Conservation (phyloP, 768 basidiomycete genomes). For the Galerina marginata region DNA sequence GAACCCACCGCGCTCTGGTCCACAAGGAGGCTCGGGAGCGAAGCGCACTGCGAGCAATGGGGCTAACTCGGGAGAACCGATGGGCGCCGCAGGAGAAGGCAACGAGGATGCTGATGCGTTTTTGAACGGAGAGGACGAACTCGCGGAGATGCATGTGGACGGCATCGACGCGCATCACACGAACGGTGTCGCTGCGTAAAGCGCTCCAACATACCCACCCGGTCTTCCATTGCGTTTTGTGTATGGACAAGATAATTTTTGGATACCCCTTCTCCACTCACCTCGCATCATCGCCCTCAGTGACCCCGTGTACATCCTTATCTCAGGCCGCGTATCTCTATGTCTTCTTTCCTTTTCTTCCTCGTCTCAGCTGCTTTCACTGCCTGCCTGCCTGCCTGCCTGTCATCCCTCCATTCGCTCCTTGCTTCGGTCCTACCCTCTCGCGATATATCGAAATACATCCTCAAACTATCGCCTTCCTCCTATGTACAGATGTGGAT, state of each 20-base stretch:
- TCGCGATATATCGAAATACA: conserved; percentile 38
- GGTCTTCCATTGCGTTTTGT: conserved; percentile 13
- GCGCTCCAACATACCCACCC: conserved; percentile 8
- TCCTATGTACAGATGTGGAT: conserved; percentile 40
- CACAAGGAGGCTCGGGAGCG: conserved; percentile 66
- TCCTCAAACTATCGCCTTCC: conserved; percentile 32
- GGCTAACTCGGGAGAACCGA: conserved; percentile 35
- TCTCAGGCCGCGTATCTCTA: conserved; percentile 27
- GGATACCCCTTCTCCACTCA: conserved; percentile 37
- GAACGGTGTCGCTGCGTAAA: conserved; percentile 32
- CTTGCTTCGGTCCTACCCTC: conserved; percentile 32
- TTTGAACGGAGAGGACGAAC: conserved; percentile 32
- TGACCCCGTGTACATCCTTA: conserved; percentile 23
- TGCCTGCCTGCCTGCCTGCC: conserved; percentile 16
- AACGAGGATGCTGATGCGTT: conserved; percentile 38
- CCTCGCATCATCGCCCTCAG: conserved; percentile 8
- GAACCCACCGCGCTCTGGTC: conserved; percentile 86
- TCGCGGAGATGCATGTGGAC: conserved; percentile 49
- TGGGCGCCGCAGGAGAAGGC: conserved; percentile 42
- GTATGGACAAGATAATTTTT: conserved; percentile 26
- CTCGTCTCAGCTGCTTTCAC: conserved; percentile 10
- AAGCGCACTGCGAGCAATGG: conserved; percentile 50
- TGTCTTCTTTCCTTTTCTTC: conserved; percentile 21
- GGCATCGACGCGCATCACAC: conserved; percentile 35
- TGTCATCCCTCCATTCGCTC: conserved; percentile 22